These are phyloP conservation scores for Talaromyces atroroseus DNA, from an alignment of 2,329 filamentous ascomycete species.

Conservation along the genomic window DNA sequence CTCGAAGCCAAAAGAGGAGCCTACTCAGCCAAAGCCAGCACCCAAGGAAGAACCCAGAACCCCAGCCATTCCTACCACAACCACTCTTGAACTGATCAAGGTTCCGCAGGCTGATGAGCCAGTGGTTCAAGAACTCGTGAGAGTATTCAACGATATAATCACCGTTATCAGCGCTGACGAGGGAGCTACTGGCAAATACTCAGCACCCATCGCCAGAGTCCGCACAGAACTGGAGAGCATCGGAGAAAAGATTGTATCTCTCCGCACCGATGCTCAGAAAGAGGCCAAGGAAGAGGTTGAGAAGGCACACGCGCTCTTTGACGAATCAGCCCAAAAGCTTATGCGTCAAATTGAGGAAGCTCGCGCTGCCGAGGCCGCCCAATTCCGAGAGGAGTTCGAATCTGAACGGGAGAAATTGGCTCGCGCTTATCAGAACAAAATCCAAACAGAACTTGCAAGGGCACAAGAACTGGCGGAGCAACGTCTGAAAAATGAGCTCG, in stretches of 20 bases:
- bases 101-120: constrained; percentile 74
- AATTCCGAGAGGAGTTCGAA: constrained; percentile 85
- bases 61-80: constrained; percentile 45
- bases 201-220: constrained; percentile 72
- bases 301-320: constrained; percentile 69
- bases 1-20: constrained; percentile 29
- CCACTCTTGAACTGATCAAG: constrained; percentile 71
- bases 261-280: constrained; percentile 65
- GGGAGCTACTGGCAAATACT: constrained; percentile 69
- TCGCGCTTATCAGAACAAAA: constrained; percentile 70
- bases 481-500: constrained; percentile 73
- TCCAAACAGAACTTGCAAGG: constrained; percentile 71
- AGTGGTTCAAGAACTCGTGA: constrained; percentile 86
- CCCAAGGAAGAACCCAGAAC: constrained; percentile 33
- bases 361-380: constrained; percentile 72
- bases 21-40: constrained; percentile 22
- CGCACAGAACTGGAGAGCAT: constrained; percentile 77
- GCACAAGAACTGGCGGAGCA: constrained; percentile 77
- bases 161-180: constrained; percentile 80
- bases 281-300: constrained; percentile 70
- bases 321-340: constrained; percentile 80
- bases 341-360: constrained; percentile 78
- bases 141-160: constrained; percentile 94
- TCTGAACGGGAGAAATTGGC: constrained; percentile 76
- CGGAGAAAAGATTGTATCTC: constrained; percentile 66